phyloP scores from a whole-genome alignment of 2,329 filamentous ascomycete genomes.

The Phaeosphaeriaceae sp. region DNA sequence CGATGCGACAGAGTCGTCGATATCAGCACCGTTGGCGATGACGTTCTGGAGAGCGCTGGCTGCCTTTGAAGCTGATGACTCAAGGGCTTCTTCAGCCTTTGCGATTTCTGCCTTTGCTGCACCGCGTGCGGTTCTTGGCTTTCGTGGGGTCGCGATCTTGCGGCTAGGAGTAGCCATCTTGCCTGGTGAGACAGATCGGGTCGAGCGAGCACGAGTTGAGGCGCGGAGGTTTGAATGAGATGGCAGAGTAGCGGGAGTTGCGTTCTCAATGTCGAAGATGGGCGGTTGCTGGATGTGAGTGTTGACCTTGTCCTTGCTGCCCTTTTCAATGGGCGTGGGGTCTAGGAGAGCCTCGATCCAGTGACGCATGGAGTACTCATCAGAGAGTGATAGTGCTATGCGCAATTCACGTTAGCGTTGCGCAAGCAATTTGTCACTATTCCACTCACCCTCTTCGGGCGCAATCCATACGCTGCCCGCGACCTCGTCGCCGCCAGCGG shows the following conservation, averaged over 20 bases:
- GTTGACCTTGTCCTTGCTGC: slow-evolving; percentile 73
- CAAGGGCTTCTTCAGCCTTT: slow-evolving; percentile 47
- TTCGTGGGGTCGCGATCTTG: slow-evolving; percentile 62
- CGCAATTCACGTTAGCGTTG: slow-evolving; percentile 26
- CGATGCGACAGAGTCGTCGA: slow-evolving; percentile 35
- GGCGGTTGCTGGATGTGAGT: slow-evolving; percentile 79
- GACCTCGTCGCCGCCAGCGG: slow-evolving; percentile 88
- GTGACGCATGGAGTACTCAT: slow-evolving; percentile 82
- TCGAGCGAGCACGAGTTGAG: slow-evolving; percentile 59
- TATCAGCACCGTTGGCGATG: slow-evolving; percentile 40
- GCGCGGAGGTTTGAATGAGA: slow-evolving; percentile 40
- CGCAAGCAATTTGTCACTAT: neutral
- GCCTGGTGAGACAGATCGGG: slow-evolving; percentile 67
- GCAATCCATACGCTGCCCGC: slow-evolving; percentile 97
- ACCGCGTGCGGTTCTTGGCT: slow-evolving; percentile 58
- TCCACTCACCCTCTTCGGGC: slow-evolving; percentile 69
- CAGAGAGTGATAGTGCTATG: slow-evolving; percentile 79
- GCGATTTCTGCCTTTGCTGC: slow-evolving; percentile 34
- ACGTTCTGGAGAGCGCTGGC: slow-evolving; percentile 52
- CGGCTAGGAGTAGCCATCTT: slow-evolving; percentile 57
- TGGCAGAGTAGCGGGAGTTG: slow-evolving; percentile 37
- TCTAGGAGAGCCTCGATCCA: slow-evolving; percentile 96
- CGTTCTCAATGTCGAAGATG: slow-evolving; percentile 70
- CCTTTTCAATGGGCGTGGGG: slow-evolving; percentile 77
- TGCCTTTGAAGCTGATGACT: slow-evolving; percentile 57